Evolutionary conservation across 2,329 filamentous ascomycete species (phyloP).

Genomic region (Epicoccum nigrum): DNA sequence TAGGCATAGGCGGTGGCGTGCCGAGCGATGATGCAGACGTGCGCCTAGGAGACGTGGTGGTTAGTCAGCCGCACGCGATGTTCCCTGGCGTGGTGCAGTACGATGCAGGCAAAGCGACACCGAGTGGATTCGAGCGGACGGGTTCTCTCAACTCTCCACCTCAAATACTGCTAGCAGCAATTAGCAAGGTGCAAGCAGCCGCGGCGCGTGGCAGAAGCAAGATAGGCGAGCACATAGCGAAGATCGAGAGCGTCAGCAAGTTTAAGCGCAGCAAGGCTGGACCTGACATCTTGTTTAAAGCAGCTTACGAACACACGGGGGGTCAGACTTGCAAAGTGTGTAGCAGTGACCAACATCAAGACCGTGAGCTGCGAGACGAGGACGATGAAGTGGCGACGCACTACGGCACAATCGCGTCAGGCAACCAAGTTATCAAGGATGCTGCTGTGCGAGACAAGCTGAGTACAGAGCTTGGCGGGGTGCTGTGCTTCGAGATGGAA

Average conservation of each 20-base stretch:
- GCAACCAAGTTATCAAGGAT: conserved; percentile 8
- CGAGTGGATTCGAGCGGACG: conserved; percentile 8
- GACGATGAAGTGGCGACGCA: conserved; percentile 6
- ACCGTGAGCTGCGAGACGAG: background rate
- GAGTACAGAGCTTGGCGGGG: conserved; percentile 16
- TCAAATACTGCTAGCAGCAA: no score
- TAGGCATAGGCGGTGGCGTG: conserved; percentile 10
- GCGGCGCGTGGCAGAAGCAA: no score
- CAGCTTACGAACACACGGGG: background rate
- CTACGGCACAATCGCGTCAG: conserved; percentile 11
- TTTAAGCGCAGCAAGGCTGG: no score
- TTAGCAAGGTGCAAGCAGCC: no score
- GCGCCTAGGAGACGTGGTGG: conserved; percentile 5
- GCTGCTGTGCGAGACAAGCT: conserved; percentile 7
- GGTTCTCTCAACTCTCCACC: no score
- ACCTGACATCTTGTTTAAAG: background rate
- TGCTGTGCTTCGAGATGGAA: conserved; percentile 5
- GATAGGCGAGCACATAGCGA: no score
- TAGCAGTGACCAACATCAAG: background rate
- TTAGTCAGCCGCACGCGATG: conserved; percentile 1
- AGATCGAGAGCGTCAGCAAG: no score
- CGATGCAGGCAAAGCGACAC: conserved; percentile 6
- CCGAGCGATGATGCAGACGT: conserved; percentile 5
- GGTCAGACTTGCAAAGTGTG: conserved; percentile 3
- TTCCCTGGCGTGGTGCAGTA: conserved; percentile 15